Percentiles rank a stretch among this genome's conserved stretches.
phyloP scores from a whole-genome alignment of 768 basidiomycete genomes.

The Albatrellus ellisii region DNA sequence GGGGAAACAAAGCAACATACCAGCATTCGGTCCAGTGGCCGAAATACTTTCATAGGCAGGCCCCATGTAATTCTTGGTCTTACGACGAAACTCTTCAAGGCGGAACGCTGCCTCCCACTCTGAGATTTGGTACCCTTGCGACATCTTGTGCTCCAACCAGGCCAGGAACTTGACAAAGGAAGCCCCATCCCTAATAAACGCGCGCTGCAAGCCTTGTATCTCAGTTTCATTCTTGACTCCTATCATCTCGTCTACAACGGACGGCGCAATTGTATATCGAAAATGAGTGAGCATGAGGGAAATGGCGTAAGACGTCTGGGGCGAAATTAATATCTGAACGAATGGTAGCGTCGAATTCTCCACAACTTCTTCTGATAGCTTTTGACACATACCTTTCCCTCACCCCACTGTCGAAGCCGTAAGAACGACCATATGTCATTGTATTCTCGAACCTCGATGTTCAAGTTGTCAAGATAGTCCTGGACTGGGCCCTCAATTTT shows the following conservation, averaged over 20 bases:
- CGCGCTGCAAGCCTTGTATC: constrained; percentile 67
- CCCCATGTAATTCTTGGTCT: constrained; percentile 65
- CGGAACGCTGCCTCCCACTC: constrained; percentile 89
- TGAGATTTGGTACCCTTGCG: constrained; percentile 67
- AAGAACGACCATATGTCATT: constrained; percentile 73
- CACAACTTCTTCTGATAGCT: not conserved
- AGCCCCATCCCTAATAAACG: constrained; percentile 84
- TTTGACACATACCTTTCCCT: constrained; percentile 43
- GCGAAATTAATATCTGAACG: constrained; percentile 54
- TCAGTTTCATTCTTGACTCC: constrained; percentile 83
- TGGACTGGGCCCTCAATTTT: constrained; percentile 50
- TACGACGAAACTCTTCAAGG: constrained; percentile 61
- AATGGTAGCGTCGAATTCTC: not conserved
- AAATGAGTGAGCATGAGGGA: constrained; percentile 75
- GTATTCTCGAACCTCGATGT: constrained; percentile 52
- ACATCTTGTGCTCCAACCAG: constrained; percentile 77
- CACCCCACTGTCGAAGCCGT: constrained; percentile 61
- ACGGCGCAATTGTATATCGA: constrained; percentile 62
- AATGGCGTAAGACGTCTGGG: constrained; percentile 72
- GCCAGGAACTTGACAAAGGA: constrained; percentile 80
- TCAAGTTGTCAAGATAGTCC: constrained; percentile 42
- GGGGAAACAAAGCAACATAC: constrained; percentile 20
- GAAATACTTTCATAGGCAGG: constrained; percentile 86
- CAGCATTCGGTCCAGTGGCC: constrained; percentile 80
- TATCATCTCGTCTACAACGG: constrained; percentile 65